phyloP scores from a whole-genome alignment of 305 asterid species.

The Plantago coronopus region DNA sequence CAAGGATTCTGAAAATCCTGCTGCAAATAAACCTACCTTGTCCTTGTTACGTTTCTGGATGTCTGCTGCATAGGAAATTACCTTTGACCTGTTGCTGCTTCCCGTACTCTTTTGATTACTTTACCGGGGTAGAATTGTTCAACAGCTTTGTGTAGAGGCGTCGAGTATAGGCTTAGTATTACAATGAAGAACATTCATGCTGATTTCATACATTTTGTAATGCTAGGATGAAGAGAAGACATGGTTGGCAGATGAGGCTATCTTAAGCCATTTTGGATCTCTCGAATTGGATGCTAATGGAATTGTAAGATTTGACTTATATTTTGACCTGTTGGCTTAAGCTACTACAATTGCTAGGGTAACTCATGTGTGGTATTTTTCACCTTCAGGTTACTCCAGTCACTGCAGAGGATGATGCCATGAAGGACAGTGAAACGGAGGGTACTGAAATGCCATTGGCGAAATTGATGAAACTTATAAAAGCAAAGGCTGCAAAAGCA shows the following conservation, averaged over 20 bases:
- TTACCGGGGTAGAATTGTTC: no score
- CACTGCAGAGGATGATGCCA: constrained; percentile 57
- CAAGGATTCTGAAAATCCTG: no score
- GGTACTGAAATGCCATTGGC: constrained; percentile 93
- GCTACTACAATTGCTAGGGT: constrained; percentile 19
- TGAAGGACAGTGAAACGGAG: constrained; percentile 93
- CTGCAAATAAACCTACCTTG: no score
- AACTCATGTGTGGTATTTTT: constrained; percentile 24
- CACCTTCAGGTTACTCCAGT: constrained; percentile 54
- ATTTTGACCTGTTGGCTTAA: constrained; percentile 13
- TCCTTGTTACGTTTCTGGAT: no score
- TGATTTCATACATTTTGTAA: constrained; percentile 27
- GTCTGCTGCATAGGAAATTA: no score
- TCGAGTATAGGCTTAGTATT: constrained; percentile 20
- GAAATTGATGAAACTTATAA: constrained; percentile 79
- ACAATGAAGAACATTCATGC: constrained; percentile 8
- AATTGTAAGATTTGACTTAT: constrained; percentile 44
- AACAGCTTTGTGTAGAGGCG: no score
- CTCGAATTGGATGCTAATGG: constrained; percentile 76
- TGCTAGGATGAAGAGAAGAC: constrained; percentile 67
- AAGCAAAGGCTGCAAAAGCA: constrained; percentile 76
- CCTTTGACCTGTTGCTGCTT: no score
- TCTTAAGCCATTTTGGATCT: constrained; percentile 70
- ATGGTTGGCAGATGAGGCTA: constrained; percentile 86
- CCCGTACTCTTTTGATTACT: no score